These are phyloP conservation scores for Arctium minus DNA, from an alignment of 129 eudicot genomes.

Conservation along the genomic window DNA sequence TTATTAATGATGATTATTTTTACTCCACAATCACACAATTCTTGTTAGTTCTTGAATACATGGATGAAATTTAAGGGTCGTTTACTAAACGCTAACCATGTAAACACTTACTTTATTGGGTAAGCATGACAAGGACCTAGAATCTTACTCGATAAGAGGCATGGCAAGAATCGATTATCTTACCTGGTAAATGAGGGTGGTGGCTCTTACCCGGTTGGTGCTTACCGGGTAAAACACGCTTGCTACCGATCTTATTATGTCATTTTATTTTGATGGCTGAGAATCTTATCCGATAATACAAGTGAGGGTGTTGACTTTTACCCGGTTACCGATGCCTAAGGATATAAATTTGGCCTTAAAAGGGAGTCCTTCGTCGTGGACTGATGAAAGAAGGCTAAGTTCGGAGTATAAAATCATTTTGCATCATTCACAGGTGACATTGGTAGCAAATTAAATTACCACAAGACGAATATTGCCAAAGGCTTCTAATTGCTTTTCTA, in stretches of 20 bases:
- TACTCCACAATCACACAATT: not conserved
- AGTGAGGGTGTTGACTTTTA: not conserved
- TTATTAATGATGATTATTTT: not conserved
- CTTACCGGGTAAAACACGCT: not conserved
- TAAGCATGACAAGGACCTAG: not conserved
- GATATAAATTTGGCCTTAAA: not conserved
- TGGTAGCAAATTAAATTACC: not conserved
- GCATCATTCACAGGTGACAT: not conserved
- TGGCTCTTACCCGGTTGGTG: not conserved
- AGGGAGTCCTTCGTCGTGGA: no score
- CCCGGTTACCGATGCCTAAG: not conserved
- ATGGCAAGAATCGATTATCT: not conserved
- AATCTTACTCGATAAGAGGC: not conserved
- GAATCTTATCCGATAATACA: no score
- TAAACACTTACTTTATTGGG: not conserved
- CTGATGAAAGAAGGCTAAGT: not conserved
- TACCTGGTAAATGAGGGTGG: not conserved
- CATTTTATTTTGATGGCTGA: not conserved
- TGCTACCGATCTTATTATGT: not conserved
- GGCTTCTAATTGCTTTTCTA: no score
- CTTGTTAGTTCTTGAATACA: not conserved
- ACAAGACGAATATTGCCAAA: not conserved
- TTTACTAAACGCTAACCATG: not conserved
- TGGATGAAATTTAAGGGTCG: not conserved
- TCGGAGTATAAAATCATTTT: not conserved